Percentiles rank a stretch among this genome's conserved stretches.
phyloP scores from a whole-genome alignment of 2,329 filamentous ascomycete species.

The Beauveria australis region DNA sequence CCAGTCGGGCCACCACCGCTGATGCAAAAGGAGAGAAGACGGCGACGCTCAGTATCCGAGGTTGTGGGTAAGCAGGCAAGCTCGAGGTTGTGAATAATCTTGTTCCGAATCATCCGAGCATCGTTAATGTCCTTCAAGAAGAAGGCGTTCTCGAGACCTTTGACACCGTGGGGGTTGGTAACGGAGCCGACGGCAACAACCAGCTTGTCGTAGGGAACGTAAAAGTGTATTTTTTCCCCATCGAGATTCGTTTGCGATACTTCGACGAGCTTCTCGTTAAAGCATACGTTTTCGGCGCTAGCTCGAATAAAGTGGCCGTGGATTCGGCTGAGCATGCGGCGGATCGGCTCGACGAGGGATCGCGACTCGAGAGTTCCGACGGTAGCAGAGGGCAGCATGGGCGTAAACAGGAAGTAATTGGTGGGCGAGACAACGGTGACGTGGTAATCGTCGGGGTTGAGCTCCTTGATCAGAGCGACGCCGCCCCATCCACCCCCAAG shows the following conservation, averaged over 20 bases:
- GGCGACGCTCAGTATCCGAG: conserved; percentile 73
- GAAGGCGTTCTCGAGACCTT: conserved; percentile 85
- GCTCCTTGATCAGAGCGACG: conserved; percentile 80
- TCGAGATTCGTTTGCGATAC: conserved; percentile 62
- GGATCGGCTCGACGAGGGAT: conserved; percentile 86
- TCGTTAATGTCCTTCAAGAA: conserved; percentile 95
- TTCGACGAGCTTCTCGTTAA: conserved; percentile 85
- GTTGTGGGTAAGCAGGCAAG: conserved; percentile 89
- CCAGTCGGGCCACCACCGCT: conserved; percentile 93
- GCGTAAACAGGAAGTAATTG: conserved; percentile 97
- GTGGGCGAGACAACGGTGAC: conserved; percentile 89
- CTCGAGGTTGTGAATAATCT: conserved; percentile 83
- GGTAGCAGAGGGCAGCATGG: conserved; percentile 94
- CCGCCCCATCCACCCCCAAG: conserved; percentile 93
- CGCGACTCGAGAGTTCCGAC: conserved; percentile 89
- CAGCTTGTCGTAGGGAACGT: conserved; percentile 95
- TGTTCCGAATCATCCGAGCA: conserved; percentile 80
- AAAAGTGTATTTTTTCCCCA: conserved; percentile 75
- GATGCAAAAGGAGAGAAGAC: conserved; percentile 90
- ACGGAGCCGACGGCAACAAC: conserved; percentile 86
- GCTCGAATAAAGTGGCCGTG: conserved; percentile 87
- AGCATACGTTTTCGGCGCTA: conserved; percentile 80
- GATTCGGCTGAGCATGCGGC: conserved; percentile 69
- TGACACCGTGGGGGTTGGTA: conserved; percentile 92
- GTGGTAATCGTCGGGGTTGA: conserved; percentile 89